Percentiles rank a stretch among this genome's conserved stretches.
Evolutionary conservation across 2,329 filamentous ascomycete species (phyloP).

Genomic region (Colletotrichum karsti): DNA sequence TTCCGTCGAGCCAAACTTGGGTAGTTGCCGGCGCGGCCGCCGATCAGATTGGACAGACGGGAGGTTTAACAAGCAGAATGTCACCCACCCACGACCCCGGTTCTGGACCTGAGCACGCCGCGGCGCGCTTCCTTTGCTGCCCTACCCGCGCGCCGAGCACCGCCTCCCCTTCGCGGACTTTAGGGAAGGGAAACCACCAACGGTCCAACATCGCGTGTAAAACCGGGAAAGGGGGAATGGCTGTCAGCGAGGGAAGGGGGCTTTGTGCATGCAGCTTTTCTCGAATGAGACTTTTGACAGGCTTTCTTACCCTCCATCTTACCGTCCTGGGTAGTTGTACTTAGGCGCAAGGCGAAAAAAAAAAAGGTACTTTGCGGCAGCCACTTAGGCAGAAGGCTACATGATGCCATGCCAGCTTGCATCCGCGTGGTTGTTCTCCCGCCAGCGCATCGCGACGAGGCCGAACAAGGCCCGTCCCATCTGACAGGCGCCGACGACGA

Average conservation of each 20-base stretch:
- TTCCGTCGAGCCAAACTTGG: not conserved
- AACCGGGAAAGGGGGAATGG: not conserved
- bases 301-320: not conserved
- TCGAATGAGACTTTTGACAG: slow-evolving; percentile 3
- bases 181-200: not conserved
- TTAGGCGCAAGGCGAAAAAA: not conserved
- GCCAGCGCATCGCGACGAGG: slow-evolving; percentile 26
- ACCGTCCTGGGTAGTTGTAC: too few species aligned
- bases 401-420: not conserved
- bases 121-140: not conserved
- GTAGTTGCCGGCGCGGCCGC: not conserved
- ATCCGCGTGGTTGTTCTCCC: slow-evolving; percentile 3
- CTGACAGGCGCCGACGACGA: slow-evolving; percentile 13
- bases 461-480: slow-evolving; percentile 26
- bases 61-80: not conserved
- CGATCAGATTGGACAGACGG: not conserved
- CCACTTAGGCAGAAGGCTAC: not conserved
- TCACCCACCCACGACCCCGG: not conserved
- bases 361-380: not conserved
- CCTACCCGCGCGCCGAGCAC: not conserved
- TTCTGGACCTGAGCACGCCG: not conserved
- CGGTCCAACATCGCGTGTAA: not conserved
- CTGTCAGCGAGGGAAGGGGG: too few species aligned
- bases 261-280: not conserved
- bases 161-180: not conserved